Base-by-base conservation (phyloP, 2,329 filamentous ascomycete genomes). In the Aspergillus brasiliensis region DNA sequence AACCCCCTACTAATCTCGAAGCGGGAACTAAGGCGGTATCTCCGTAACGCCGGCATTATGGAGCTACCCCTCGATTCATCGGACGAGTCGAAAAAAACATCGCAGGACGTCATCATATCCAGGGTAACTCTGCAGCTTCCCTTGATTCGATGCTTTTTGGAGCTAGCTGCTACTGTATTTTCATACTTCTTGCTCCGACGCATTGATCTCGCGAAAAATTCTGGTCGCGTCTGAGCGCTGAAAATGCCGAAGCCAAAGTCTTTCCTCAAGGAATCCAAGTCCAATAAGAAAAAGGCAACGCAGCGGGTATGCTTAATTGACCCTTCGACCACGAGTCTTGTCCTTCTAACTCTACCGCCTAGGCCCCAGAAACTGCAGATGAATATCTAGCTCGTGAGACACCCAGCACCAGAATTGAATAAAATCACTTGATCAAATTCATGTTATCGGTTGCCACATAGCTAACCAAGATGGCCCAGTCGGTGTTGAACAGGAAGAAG, bases 401-500 rank as follows among this genome's bases (percentile, higher is more conserved):
- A 10, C 34, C 31, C 37, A 34, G 28, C 34, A 28, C 8, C 31
- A 3, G 10, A 7, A 28, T 7, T 27, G 17, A 56, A 21, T 47
- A 21, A 13, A 5, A n/a, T 10, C 37, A 4, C 13, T 27, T 38
- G 27, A 23, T 46, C 21, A 55, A 46, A 40, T 6, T n/a, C 7
- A 25, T 13, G 21, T 25, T 19, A n/a, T 15, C 31, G 11, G 10
- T 27, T 19, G 21, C n/a, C 7, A 21, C 37, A 15, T 56, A 8
- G 15, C 38, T 59, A 28, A 60, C 23, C 15, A 25, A 28, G 27
- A 10, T 23, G n/a, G 15, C 8, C 13, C 40, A 82, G 85, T 83
- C 23, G 89, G 88, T 10, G 88, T 91, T 56, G 84, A 88, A 31
- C 82, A 86, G 61, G 89, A 92, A 75, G 87, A 90, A 73, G 86